Percentiles rank a stretch among this genome's conserved stretches.
Conservation (phyloP, 768 basidiomycete genomes). For the Cyclocybe cylindracea region DNA sequence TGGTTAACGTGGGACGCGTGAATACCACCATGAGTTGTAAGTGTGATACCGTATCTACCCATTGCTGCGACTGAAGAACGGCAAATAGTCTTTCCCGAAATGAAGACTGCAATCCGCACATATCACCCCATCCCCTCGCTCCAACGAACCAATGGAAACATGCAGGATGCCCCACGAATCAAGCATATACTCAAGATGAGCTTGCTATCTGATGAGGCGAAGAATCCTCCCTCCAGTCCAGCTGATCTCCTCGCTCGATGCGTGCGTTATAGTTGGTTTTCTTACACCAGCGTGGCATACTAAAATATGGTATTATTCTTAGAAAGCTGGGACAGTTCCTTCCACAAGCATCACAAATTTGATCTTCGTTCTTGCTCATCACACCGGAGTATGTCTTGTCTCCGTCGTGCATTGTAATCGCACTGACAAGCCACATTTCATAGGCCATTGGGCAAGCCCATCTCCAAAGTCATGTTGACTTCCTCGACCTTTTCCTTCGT, state of each 20-base stretch:
- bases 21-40: slow-evolving; percentile 85
- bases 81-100: slow-evolving; percentile 69
- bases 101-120: slow-evolving; percentile 74
- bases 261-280: slow-evolving; percentile 37
- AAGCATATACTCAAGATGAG: slow-evolving; percentile 73
- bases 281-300: slow-evolving; percentile 3
- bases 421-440: slow-evolving; percentile 31
- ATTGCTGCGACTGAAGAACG: slow-evolving; percentile 2
- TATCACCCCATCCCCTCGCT: slow-evolving; percentile 79
- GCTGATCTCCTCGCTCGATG: slow-evolving; percentile 54
- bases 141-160: slow-evolving; percentile 66
- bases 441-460: slow-evolving; percentile 63
- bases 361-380: slow-evolving; percentile 66
- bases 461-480: slow-evolving; percentile 72
- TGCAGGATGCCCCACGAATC: slow-evolving; percentile 79
- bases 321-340: slow-evolving; percentile 55
- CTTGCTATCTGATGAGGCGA: slow-evolving; percentile 45
- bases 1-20: slow-evolving; percentile 79
- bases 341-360: slow-evolving; percentile 72
- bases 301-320: slow-evolving; percentile 9
- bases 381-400: slow-evolving; percentile 46
- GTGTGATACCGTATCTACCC: slow-evolving; percentile 24
- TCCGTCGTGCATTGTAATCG: slow-evolving; percentile 14
- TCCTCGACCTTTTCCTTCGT: slow-evolving; percentile 82
- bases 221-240: slow-evolving; percentile 51